phyloP scores from a whole-genome alignment of 768 basidiomycete species.

The Atractiella rhizophila region DNA sequence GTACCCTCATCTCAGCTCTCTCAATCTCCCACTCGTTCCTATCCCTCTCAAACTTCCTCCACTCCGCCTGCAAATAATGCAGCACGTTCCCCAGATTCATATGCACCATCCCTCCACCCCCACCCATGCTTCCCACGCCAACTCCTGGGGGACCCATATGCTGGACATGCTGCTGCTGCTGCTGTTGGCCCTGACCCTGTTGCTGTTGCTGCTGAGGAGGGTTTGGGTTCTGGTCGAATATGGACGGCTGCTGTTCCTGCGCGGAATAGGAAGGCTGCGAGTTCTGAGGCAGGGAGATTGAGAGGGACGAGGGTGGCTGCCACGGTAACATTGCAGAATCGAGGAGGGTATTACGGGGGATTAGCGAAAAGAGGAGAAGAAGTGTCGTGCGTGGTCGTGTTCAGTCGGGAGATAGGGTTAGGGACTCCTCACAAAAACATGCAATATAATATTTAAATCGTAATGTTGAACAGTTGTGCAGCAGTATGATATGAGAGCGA shows the following conservation, averaged over 20 bases:
- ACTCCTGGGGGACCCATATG: neutral
- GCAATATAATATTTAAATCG: too few species aligned
- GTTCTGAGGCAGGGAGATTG: too few species aligned
- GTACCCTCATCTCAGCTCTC: conserved; percentile 89
- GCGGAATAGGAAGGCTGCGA: neutral
- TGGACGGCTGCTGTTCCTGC: conserved; percentile 7
- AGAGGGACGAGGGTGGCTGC: conserved; percentile 10
- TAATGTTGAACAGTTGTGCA: too few species aligned
- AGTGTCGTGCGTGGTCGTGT: too few species aligned
- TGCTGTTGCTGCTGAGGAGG: conserved; percentile 5
- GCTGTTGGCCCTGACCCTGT: neutral
- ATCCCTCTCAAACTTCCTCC: conserved; percentile 91
- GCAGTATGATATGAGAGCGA: too few species aligned
- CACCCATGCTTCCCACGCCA: neutral
- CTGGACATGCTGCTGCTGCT: conserved; percentile 1
- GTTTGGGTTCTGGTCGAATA: conserved; percentile 4
- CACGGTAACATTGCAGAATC: conserved; percentile 10
- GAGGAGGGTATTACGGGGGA: too few species aligned
- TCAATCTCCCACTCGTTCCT: conserved; percentile 99
- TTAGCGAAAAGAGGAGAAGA: too few species aligned
- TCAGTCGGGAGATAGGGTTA: too few species aligned
- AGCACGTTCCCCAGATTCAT: conserved; percentile 73
- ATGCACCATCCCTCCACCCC: conserved; percentile 3
- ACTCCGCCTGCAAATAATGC: conserved; percentile 94
- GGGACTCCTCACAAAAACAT: too few species aligned